phyloP scores from a whole-genome alignment of 768 basidiomycete species.

The Kwoniella mangroviensis region DNA sequence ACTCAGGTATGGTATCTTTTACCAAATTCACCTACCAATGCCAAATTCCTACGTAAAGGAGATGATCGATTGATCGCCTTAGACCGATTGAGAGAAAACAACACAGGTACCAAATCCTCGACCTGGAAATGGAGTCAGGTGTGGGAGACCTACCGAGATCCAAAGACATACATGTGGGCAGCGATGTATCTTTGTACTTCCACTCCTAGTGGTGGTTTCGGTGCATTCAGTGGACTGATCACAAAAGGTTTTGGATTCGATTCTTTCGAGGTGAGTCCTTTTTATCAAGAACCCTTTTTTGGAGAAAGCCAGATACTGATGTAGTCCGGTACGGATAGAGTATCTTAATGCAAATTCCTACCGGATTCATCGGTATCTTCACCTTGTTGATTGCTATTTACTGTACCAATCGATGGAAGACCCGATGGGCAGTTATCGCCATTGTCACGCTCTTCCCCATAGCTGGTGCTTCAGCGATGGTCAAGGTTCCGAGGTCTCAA shows the following conservation, averaged over 20 bases:
- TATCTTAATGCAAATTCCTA: slow-evolving; percentile 51
- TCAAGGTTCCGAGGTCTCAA: slow-evolving; percentile 21
- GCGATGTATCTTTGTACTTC: slow-evolving; percentile 23
- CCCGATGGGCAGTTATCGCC: slow-evolving; percentile 40
- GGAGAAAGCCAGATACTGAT: no score
- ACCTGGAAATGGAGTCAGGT: slow-evolving; percentile 40
- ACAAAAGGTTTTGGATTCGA: slow-evolving; percentile 29
- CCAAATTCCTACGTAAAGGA: slow-evolving; percentile 42
- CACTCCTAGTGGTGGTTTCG: slow-evolving; percentile 21
- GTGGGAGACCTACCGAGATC: slow-evolving; percentile 33
- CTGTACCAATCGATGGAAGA: slow-evolving; percentile 48
- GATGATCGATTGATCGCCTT: slow-evolving; percentile 44
- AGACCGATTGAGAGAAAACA: slow-evolving; percentile 42
- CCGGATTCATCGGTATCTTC: slow-evolving; percentile 46
- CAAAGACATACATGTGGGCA: slow-evolving; percentile 38
- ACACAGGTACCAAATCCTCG: slow-evolving; percentile 38
- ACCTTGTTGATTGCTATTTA: slow-evolving; percentile 39
- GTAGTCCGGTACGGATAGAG: slow-evolving; percentile 1
- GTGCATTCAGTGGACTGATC: slow-evolving; percentile 28
- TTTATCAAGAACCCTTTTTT: no score
- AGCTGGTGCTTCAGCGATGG: slow-evolving; percentile 29
- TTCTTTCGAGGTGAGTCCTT: background rate
- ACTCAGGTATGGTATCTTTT: slow-evolving; percentile 32
- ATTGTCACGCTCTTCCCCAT: slow-evolving; percentile 20
- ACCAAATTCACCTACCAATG: slow-evolving; percentile 41